These are phyloP conservation scores for Penicillium sp. DNA, from an alignment of 2,329 filamentous ascomycete species.

Conservation along the genomic window DNA sequence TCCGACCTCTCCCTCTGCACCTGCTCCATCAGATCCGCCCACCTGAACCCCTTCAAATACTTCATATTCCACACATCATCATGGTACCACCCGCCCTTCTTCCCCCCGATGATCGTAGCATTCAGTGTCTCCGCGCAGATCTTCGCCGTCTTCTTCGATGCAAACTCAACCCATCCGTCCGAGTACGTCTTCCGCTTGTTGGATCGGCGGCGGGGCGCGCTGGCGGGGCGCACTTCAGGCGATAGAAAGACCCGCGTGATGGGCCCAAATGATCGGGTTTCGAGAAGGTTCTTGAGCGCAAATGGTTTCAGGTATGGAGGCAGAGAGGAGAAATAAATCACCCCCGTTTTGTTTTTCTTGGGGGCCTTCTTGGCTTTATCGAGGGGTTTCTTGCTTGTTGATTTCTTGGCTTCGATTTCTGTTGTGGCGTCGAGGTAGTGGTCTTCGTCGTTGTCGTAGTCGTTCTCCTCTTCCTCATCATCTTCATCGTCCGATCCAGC, in stretches of 20 bases:
- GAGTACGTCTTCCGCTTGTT: conserved; percentile 39
- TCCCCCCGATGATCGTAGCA: conserved; percentile 36
- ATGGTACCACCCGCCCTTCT: conserved; percentile 38
- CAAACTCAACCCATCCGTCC: conserved; percentile 43
- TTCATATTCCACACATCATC: conserved; percentile 43
- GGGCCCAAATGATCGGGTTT: conserved; percentile 35
- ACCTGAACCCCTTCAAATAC: conserved; percentile 38
- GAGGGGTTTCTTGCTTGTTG: no score
- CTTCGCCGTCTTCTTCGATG: conserved; percentile 35
- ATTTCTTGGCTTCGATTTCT: no score
- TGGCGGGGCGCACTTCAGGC: conserved; percentile 26
- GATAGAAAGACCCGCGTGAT: conserved; percentile 39
- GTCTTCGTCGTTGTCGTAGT: conserved; percentile 6
- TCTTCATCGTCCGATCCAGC: no score
- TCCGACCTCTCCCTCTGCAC: conserved; percentile 38
- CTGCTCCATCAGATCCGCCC: conserved; percentile 40
- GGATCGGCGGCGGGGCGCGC: conserved; percentile 19
- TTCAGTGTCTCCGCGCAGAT: conserved; percentile 41
- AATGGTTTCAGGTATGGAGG: conserved; percentile 42
- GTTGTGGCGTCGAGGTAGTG: no score
- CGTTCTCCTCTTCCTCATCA: conserved; percentile 6
- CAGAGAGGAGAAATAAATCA: conserved; percentile 40
- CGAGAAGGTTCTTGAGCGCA: conserved; percentile 36
- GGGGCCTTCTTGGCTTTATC: no score
- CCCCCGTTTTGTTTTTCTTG: conserved; percentile 33